Percentiles rank a stretch among this genome's conserved stretches.
Evolutionary conservation across 345 rosid species (phyloP).

Genomic region (Citrus trifoliata): DNA sequence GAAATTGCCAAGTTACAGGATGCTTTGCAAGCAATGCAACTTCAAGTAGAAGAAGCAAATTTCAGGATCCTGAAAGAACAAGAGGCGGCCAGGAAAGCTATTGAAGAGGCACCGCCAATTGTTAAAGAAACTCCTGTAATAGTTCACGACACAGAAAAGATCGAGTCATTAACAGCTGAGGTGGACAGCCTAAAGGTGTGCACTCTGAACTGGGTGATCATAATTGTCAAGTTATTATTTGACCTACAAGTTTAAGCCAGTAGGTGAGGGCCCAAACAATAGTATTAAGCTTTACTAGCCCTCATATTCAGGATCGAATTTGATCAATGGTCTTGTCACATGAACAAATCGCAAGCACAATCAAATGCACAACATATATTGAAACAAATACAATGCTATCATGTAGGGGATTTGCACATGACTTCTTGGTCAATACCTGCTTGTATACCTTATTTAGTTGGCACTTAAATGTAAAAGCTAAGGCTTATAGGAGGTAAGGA

Average conservation of each 20-base stretch:
- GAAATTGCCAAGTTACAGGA: constrained; percentile 87
- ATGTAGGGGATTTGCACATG: not conserved
- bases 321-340: not conserved
- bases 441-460: not conserved
- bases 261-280: not conserved
- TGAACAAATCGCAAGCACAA: not conserved
- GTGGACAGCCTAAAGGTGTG: constrained; percentile 82
- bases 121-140: constrained; percentile 95
- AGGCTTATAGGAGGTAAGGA: not conserved
- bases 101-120: constrained; percentile 96
- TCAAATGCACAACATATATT: not conserved
- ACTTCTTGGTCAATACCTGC: not conserved
- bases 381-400: not conserved
- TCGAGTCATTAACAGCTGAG: constrained; percentile 63
- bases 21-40: constrained; percentile 67
- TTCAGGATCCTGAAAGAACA: constrained; percentile 67
- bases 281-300: not conserved
- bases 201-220: constrained; percentile 2
- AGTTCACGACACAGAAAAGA: constrained; percentile 86
- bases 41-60: constrained; percentile 89
- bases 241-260: not conserved
- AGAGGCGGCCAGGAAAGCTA: constrained; percentile 90
- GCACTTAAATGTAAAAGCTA: not conserved
- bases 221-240: not conserved
- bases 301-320: not conserved